phyloP scores from a whole-genome alignment of 2,329 filamentous ascomycete species.

The Ophiostoma perfectum region DNA sequence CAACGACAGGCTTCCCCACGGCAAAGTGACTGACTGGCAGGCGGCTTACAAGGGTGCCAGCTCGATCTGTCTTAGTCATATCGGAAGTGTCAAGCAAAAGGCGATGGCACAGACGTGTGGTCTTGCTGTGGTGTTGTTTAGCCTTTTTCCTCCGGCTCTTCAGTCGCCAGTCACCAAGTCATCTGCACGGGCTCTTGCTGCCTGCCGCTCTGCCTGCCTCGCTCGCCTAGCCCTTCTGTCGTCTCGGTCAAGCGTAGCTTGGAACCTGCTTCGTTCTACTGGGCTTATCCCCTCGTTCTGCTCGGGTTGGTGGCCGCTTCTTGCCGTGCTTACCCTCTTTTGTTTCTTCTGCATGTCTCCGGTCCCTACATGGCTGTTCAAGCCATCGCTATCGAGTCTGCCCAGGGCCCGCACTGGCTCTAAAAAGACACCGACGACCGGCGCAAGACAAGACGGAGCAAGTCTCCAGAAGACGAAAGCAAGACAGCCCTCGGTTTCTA shows the following conservation, averaged over 20 bases:
- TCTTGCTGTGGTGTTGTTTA: background rate
- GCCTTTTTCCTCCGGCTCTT: background rate
- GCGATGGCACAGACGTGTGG: background rate
- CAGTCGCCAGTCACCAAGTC: background rate
- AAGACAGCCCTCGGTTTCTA: background rate
- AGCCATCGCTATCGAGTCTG: background rate
- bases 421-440: background rate
- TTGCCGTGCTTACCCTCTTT: background rate
- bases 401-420: background rate
- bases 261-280: background rate
- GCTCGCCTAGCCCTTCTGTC: background rate
- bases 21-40: background rate
- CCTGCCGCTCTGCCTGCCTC: background rate
- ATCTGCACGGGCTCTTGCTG: background rate
- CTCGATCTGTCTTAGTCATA: background rate
- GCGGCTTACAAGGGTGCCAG: background rate
- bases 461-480: background rate
- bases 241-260: background rate
- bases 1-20: slow-evolving; percentile 1
- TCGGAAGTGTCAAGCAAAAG: background rate
- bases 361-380: no score
- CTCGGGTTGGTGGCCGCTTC: background rate
- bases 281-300: background rate
- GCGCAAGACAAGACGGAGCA: background rate
- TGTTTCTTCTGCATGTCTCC: background rate